Conservation (phyloP, 306 rosid genomes). For the Quercus engelmannii region DNA sequence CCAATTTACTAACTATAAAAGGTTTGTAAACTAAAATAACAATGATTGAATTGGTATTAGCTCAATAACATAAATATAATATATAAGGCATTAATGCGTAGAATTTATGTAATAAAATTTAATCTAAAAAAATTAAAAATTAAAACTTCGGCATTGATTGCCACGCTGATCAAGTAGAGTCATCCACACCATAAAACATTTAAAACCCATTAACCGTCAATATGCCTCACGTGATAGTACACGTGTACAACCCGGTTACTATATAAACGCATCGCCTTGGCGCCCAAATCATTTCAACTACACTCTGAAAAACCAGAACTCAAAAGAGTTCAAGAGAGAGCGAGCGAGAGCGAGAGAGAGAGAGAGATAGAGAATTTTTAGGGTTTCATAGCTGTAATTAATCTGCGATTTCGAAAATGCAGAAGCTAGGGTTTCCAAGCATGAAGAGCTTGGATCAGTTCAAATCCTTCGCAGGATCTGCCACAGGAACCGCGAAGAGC, state of each 20-base stretch:
- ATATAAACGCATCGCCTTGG: conserved; percentile 28
- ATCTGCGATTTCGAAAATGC: conserved; percentile 27
- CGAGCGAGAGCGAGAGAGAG: neutral
- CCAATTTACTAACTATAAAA: no score
- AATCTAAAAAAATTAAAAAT: no score
- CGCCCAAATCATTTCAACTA: conserved; percentile 39
- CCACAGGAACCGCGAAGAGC: conserved; percentile 47
- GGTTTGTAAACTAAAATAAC: no score
- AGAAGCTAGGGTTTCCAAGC: conserved; percentile 62
- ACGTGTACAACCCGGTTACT: neutral
- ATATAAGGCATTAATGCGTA: no score
- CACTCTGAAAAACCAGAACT: conserved; percentile 15
- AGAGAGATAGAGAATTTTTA: conserved; percentile 8
- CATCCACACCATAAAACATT: neutral
- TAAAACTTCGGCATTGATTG: no score
- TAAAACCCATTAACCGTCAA: neutral
- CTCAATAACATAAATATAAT: no score
- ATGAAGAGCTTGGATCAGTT: conserved; percentile 71
- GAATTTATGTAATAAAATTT: no score
- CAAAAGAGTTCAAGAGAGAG: conserved; percentile 8
- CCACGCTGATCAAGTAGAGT: neutral
- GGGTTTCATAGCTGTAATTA: conserved; percentile 26
- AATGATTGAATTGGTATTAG: no score
- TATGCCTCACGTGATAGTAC: neutral
- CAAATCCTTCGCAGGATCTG: conserved; percentile 67